Conservation (phyloP, 768 basidiomycete genomes). For the Plicaturopsis crispa region DNA sequence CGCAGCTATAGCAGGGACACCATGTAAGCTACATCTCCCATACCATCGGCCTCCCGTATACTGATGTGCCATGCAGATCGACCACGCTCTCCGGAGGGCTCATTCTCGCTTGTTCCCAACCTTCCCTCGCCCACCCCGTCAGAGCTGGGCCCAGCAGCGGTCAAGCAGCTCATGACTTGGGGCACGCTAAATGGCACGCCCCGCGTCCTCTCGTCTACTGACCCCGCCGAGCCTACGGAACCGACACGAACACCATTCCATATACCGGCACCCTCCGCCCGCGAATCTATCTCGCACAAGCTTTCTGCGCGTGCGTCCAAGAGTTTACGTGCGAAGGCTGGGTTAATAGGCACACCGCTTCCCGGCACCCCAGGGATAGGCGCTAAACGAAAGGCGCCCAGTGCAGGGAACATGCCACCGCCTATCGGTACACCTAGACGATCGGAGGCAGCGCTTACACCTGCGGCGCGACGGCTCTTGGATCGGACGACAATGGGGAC, state of each 20-base stretch:
- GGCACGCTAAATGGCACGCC: constrained; percentile 91
- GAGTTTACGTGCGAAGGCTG: constrained; percentile 73
- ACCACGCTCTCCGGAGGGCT: constrained; percentile 46
- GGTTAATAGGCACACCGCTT: constrained; percentile 27
- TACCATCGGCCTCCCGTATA: neutral
- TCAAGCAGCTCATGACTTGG: constrained; percentile 97
- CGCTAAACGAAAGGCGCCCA: neutral
- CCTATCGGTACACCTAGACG: constrained; percentile 75
- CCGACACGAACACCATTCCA: constrained; percentile 63
- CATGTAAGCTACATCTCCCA: constrained; percentile 48
- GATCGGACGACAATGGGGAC: constrained; percentile 65
- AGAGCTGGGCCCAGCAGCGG: constrained; percentile 69
- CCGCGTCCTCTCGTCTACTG: constrained; percentile 66
- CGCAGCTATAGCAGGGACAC: constrained; percentile 89
- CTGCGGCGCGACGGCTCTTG: constrained; percentile 74
- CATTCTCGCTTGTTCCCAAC: constrained; percentile 74
- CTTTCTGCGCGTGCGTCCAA: constrained; percentile 78
- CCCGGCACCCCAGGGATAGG: constrained; percentile 14
- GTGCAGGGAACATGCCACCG: constrained; percentile 67
- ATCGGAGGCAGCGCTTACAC: constrained; percentile 66
- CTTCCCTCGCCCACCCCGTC: constrained; percentile 84
- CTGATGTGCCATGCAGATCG: constrained; percentile 39
- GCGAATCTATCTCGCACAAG: constrained; percentile 77
- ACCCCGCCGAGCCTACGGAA: constrained; percentile 34
- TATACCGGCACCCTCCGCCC: constrained; percentile 65